Percentiles rank a stretch among this genome's conserved stretches.
phyloP scores from a whole-genome alignment of 768 basidiomycete genomes.

The Cystoderma amianthinum region DNA sequence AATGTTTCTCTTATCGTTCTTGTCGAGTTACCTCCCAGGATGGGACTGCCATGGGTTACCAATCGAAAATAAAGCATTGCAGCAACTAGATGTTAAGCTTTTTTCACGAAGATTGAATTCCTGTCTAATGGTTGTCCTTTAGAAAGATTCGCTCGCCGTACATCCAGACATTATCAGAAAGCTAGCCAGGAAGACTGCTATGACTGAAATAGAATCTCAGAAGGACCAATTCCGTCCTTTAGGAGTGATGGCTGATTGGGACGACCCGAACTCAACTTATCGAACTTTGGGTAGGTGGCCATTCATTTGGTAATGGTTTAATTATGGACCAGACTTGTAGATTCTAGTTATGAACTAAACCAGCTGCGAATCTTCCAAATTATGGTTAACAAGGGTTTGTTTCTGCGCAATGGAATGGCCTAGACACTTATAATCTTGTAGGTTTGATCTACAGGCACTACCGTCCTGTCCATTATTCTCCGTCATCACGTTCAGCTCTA shows the following conservation, averaged over 20 bases:
- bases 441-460: constrained; percentile 82
- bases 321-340: constrained; percentile 29
- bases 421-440: constrained; percentile 12
- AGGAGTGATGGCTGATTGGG: constrained; percentile 93
- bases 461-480: constrained; percentile 91
- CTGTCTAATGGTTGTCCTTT: constrained; percentile 1
- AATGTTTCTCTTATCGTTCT: background rate
- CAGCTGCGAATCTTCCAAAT: constrained; percentile 79
- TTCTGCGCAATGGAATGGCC: background rate
- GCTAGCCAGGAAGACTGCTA: constrained; percentile 67
- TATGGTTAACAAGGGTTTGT: constrained; percentile 80
- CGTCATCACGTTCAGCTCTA: constrained; percentile 88
- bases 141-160: constrained; percentile 44
- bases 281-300: constrained; percentile 68
- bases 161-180: constrained; percentile 55
- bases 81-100: constrained; percentile 57
- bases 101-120: background rate
- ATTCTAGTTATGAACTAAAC: constrained; percentile 81
- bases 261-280: constrained; percentile 56
- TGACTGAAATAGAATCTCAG: constrained; percentile 68
- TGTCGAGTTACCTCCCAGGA: constrained; percentile 81
- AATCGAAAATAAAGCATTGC: constrained; percentile 90
- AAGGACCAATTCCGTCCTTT: constrained; percentile 73
- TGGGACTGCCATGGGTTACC: constrained; percentile 99
- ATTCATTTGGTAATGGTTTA: background rate